These are phyloP conservation scores for Daldinia childiae DNA, from an alignment of 495 filamentous ascomycete genomes.

Conservation along the genomic window DNA sequence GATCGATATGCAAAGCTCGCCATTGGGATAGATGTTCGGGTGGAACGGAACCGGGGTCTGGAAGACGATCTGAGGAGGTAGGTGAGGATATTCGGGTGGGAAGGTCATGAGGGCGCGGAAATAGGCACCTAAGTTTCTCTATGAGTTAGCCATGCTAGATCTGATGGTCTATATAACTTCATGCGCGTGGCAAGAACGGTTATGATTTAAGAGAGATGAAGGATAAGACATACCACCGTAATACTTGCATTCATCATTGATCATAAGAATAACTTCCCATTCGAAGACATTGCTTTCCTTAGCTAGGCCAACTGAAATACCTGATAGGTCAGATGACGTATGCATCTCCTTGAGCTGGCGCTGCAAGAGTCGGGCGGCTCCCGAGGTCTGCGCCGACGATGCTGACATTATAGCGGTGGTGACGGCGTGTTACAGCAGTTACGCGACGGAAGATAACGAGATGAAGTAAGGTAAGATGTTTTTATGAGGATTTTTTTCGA, in stretches of 20 bases:
- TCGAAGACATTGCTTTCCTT: slow-evolving; percentile 91
- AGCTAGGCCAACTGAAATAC: slow-evolving; percentile 90
- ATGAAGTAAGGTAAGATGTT: neutral
- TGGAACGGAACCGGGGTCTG: slow-evolving; percentile 87
- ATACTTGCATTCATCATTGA: slow-evolving; percentile 92
- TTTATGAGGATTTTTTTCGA: neutral
- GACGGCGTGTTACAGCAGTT: slow-evolving; percentile 1
- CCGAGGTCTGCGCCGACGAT: slow-evolving; percentile 45
- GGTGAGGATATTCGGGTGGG: slow-evolving; percentile 83
- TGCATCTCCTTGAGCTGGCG: slow-evolving; percentile 96
- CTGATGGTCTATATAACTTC: neutral
- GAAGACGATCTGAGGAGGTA: slow-evolving; percentile 93
- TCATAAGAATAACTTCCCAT: slow-evolving; percentile 99
- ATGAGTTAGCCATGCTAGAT: slow-evolving; percentile 11
- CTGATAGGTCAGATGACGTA: slow-evolving; percentile 86
- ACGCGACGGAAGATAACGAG: neutral
- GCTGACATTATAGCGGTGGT: slow-evolving; percentile 30
- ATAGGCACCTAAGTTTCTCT: slow-evolving; percentile 73
- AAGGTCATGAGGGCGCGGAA: slow-evolving; percentile 85
- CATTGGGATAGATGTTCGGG: slow-evolving; percentile 91
- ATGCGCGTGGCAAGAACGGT: neutral
- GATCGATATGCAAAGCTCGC: slow-evolving; percentile 96
- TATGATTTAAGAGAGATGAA: slow-evolving; percentile 1
- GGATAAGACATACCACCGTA: slow-evolving; percentile 74
- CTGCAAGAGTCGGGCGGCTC: slow-evolving; percentile 77